Percentiles rank a stretch among this genome's conserved stretches.
phyloP scores from a whole-genome alignment of 371 early-diverging fungal genomes.

The Capillidium heterosporum region DNA sequence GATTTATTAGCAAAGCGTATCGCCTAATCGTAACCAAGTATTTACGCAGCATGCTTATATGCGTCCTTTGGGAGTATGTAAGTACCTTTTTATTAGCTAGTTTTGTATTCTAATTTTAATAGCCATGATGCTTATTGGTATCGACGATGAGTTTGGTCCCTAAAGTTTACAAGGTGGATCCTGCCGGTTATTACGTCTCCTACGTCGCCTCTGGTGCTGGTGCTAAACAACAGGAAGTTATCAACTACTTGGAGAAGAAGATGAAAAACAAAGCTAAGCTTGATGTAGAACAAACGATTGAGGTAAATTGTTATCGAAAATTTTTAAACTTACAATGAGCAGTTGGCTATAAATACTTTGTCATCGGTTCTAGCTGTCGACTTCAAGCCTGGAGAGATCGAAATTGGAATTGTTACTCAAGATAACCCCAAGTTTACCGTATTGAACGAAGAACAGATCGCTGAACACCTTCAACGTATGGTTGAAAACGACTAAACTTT shows the following conservation, averaged over 20 bases:
- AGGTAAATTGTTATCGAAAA: slow-evolving; percentile 29
- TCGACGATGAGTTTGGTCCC: slow-evolving; percentile 90
- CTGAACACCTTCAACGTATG: slow-evolving; percentile 76
- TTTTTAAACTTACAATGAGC: background rate
- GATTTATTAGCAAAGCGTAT: slow-evolving; percentile 94
- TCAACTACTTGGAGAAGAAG: slow-evolving; percentile 94
- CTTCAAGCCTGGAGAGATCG: slow-evolving; percentile 88
- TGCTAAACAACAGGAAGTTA: slow-evolving; percentile 92
- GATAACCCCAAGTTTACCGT: slow-evolving; percentile 61
- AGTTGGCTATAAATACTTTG: slow-evolving; percentile 87
- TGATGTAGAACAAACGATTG: slow-evolving; percentile 72
- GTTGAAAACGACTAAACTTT: slow-evolving; percentile 57
- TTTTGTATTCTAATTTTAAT: background rate
- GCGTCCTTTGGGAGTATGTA: slow-evolving; percentile 93
- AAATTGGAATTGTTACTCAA: slow-evolving; percentile 73
- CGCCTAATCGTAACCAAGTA: slow-evolving; percentile 94
- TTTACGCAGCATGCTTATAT: slow-evolving; percentile 98
- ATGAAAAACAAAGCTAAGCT: slow-evolving; percentile 73
- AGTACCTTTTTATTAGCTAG: slow-evolving; percentile 12
- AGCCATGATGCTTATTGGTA: slow-evolving; percentile 92
- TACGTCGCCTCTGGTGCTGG: slow-evolving; percentile 94
- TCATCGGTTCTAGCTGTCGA: slow-evolving; percentile 80
- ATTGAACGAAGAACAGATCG: slow-evolving; percentile 70
- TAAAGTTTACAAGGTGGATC: slow-evolving; percentile 94
- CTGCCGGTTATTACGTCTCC: slow-evolving; percentile 94